Percentiles rank a stretch among this genome's conserved stretches.
Conservation (phyloP, 2,329 filamentous ascomycete species). For the Ustulina deusta region DNA sequence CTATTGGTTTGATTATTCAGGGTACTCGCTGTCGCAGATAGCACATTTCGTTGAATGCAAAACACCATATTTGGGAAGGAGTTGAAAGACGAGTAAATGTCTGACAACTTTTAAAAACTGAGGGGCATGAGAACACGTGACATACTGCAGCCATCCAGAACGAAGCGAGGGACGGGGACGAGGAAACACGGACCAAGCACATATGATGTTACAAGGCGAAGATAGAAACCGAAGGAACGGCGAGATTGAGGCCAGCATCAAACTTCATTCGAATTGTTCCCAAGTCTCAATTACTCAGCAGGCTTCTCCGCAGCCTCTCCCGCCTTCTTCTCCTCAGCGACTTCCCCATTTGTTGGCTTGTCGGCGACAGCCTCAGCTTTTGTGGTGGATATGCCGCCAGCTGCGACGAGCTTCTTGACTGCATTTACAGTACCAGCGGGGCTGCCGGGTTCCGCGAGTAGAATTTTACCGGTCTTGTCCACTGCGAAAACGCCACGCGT, state of each 20-base stretch:
- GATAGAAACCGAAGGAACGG: slow-evolving; percentile 12
- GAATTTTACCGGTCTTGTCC: slow-evolving; percentile 82
- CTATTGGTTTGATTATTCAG: neutral
- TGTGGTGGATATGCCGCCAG: slow-evolving; percentile 47
- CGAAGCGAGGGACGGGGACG: slow-evolving; percentile 14
- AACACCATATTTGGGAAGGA: slow-evolving; percentile 12
- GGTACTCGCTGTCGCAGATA: neutral
- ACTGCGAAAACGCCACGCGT: slow-evolving; percentile 89
- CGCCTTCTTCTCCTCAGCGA: slow-evolving; percentile 52
- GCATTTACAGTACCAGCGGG: slow-evolving; percentile 82
- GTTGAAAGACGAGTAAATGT: slow-evolving; percentile 15
- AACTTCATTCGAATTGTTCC: slow-evolving; percentile 25
- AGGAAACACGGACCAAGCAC: slow-evolving; percentile 19
- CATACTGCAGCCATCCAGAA: slow-evolving; percentile 21
- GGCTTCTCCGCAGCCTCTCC: slow-evolving; percentile 58
- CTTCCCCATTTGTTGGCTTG: slow-evolving; percentile 46
- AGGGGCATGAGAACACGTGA: slow-evolving; percentile 21
- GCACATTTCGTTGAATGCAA: slow-evolving; percentile 14
- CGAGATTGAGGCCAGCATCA: slow-evolving; percentile 32
- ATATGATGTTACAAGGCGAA: slow-evolving; percentile 29
- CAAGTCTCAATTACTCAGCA: slow-evolving; percentile 28
- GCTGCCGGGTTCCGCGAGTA: slow-evolving; percentile 79
- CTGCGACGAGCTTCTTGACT: slow-evolving; percentile 77
- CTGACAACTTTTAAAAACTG: neutral
- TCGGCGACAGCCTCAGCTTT: slow-evolving; percentile 44